Base-by-base conservation (phyloP, 2,329 filamentous ascomycete species). In the Trichoderma cornu-damae region DNA sequence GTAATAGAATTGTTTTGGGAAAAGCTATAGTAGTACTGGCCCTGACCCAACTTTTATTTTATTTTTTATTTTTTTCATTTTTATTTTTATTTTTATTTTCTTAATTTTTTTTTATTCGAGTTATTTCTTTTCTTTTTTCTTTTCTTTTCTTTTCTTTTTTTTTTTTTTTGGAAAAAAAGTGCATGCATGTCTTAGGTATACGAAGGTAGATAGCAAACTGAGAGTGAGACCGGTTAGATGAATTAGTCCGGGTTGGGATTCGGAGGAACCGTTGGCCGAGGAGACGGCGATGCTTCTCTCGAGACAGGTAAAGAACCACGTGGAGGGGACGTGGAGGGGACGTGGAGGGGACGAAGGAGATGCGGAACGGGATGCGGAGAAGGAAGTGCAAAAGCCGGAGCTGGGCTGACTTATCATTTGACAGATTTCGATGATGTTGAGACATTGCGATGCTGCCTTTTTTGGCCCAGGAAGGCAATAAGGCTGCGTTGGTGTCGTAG, bases 211-310 rank as follows among this genome's bases (percentile, higher is more conserved):
- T 42, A 35, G 26, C 46, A 26, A 49, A 7, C 40, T 44, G 42
- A 55, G 42, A 56, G 24, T 48, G 30, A 50, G n/a, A n/a, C 28
- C 54, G 37, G 54, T 49, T 42, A 20, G 37, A 57, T 57, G 46
- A 44, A 57, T 57, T 50, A 30, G 34, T 37, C 54, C 54, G 54
- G 46, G 28, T 51, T 57, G 46, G 46, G 22, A 44, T 50, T 57
- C 54, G 54, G 54, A 37, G 37, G 37, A 51, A 57, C 47, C 49
- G 16, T 42, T 32, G 35, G 35, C 53, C 53, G 53, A 56, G 12
- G 24, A 22, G 3, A 34, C 4, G 18, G 8, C 28, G n/a, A 22
- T 37, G 9, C 18, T n/a, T n/a, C 28, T 14, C 22, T 43, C 22
- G 26, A 18, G 18, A 34, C 4, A 28, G 26, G 28, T 5, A 9